phyloP scores from a whole-genome alignment of 169 alveolate species.

The Plasmodium adleri region DNA sequence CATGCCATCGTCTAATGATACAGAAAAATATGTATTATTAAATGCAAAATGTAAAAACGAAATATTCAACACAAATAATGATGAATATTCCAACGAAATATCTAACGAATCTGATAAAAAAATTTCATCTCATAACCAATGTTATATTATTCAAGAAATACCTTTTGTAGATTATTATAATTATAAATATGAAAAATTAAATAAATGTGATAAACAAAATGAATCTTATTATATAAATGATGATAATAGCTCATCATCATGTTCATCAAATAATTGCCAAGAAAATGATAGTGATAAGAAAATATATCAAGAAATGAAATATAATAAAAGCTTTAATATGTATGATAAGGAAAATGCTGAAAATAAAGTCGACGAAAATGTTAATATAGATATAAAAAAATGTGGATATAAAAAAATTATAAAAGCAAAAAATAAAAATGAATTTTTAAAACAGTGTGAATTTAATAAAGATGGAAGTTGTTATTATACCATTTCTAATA shows the following conservation, averaged over 20 bases:
- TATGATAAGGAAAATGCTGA: neutral
- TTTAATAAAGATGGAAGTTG: constrained; percentile 63
- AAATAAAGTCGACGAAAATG: neutral
- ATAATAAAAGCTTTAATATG: neutral
- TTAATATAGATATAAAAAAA: neutral
- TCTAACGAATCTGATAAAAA: neutral
- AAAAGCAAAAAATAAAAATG: constrained; percentile 26
- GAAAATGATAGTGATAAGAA: neutral
- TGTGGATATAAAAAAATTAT: neutral
- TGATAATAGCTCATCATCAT: constrained; percentile 4
- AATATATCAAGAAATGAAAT: neutral
- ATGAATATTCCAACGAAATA: neutral
- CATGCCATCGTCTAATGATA: neutral
- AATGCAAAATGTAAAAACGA: neutral
- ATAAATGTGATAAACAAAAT: neutral
- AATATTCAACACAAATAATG: neutral
- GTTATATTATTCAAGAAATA: constrained; percentile 56
- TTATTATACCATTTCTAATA: constrained; percentile 46
- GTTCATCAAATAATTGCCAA: neutral
- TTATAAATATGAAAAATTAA: constrained; percentile 43
- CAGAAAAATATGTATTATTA: neutral
- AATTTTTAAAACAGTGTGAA: constrained; percentile 70
- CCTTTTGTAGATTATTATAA: constrained; percentile 50
- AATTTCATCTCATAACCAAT: neutral
- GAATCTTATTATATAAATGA: constrained; percentile 33